Evolutionary conservation across 768 basidiomycete species (phyloP).

Genomic region (Hericium erinaceus): DNA sequence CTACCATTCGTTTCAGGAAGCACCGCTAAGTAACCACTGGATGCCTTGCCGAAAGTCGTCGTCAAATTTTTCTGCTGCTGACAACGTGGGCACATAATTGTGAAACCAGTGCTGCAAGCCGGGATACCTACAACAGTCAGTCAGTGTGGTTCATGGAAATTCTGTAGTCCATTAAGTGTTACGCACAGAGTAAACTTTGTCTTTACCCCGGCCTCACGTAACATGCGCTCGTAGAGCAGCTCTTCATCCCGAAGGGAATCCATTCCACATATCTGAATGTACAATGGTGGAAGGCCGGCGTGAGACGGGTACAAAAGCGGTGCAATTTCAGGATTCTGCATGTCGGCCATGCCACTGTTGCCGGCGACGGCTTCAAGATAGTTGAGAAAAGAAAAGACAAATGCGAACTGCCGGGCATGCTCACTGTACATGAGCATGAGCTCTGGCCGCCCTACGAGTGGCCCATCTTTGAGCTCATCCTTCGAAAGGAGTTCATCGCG

Average conservation of each 20-base stretch:
- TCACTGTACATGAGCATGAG: neutral
- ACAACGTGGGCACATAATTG: neutral
- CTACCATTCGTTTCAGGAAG: neutral
- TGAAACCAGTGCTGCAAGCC: neutral
- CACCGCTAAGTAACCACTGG: neutral
- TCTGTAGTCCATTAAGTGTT: neutral
- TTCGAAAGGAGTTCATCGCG: neutral
- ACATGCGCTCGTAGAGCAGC: conserved; percentile 8
- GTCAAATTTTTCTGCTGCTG: neutral
- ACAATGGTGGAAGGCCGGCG: conserved; percentile 9
- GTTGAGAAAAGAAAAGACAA: neutral
- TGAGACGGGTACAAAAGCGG: conserved; percentile 5
- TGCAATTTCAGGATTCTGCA: conserved; percentile 1
- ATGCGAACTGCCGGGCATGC: neutral
- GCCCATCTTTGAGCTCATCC: neutral
- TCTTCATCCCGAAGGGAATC: conserved; percentile 16
- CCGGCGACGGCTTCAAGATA: neutral
- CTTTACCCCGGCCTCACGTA: conserved; percentile 11
- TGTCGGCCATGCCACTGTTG: neutral
- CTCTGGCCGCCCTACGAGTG: neutral
- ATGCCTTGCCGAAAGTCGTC: neutral
- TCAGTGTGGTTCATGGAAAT: neutral
- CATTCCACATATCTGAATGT: conserved; percentile 12
- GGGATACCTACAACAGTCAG: neutral
- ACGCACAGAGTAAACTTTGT: conserved; percentile 8